A percentile compares a stretch with the other conserved stretches of the same genome.
Conservation (phyloP, 108 stramenopile species). For the Discostella pseudostelligera region DNA sequence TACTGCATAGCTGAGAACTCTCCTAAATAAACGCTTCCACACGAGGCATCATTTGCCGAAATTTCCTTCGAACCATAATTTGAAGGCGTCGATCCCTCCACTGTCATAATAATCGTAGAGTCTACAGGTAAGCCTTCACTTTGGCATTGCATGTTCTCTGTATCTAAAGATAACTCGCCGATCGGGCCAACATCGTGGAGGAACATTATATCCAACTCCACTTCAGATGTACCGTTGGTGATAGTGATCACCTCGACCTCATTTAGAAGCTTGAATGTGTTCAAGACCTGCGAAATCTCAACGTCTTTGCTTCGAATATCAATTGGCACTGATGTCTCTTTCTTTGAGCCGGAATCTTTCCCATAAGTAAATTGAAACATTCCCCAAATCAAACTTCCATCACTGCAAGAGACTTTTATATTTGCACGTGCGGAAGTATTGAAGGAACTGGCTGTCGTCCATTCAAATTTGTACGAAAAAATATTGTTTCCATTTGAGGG, state of each 20-base stretch:
- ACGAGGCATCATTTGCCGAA: slow-evolving; percentile 10
- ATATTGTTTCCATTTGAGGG: slow-evolving; percentile 35
- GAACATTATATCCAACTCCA: slow-evolving; percentile 30
- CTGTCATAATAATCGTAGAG: slow-evolving; percentile 12
- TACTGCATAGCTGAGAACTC: slow-evolving; percentile 34
- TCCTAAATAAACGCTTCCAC: slow-evolving; percentile 37
- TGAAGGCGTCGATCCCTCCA: slow-evolving; percentile 8
- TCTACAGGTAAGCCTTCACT: slow-evolving; percentile 24
- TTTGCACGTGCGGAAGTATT: slow-evolving; percentile 10
- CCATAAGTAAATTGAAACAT: slow-evolving; percentile 29
- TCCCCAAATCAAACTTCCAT: slow-evolving; percentile 31
- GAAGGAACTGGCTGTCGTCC: slow-evolving; percentile 46
- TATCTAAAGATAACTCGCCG: slow-evolving; percentile 20
- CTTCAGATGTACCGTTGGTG: slow-evolving; percentile 15
- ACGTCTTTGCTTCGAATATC: slow-evolving; percentile 21
- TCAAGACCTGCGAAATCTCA: slow-evolving; percentile 22
- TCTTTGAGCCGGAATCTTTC: slow-evolving; percentile 4
- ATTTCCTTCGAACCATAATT: slow-evolving; percentile 33
- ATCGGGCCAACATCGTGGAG: slow-evolving; percentile 20
- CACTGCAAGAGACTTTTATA: slow-evolving; percentile 27
- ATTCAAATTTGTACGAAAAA: slow-evolving; percentile 55
- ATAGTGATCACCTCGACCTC: slow-evolving; percentile 20
- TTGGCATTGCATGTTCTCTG: slow-evolving; percentile 34
- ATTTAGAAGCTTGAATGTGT: slow-evolving; percentile 15
- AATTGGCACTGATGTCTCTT: slow-evolving; percentile 21